These are phyloP conservation scores for Monilinia aucupariae DNA, from an alignment of 2,329 filamentous ascomycete species.

Conservation along the genomic window DNA sequence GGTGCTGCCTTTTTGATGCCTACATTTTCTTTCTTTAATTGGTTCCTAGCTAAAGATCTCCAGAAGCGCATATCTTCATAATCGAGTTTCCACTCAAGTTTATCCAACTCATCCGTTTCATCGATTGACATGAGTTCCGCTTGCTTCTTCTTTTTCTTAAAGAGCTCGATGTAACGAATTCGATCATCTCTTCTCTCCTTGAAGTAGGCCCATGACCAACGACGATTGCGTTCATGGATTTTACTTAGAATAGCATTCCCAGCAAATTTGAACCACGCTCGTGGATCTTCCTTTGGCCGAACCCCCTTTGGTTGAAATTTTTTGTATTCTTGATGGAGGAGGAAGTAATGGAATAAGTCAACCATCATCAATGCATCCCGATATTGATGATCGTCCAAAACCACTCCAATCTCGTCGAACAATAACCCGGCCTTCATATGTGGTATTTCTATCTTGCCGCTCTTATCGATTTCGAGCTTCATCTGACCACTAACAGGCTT, in stretches of 20 bases:
- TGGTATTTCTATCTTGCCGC: conserved; percentile 68
- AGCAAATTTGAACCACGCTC: conserved; percentile 88
- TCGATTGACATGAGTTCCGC: conserved; percentile 61
- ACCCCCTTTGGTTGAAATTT: conserved; percentile 79
- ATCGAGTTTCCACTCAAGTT: conserved; percentile 77
- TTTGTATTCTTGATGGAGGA: conserved; percentile 95
- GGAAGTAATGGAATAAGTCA: conserved; percentile 97
- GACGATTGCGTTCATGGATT: conserved; percentile 87
- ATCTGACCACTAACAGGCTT: conserved; percentile 94
- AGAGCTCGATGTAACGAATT: conserved; percentile 81
- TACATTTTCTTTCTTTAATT: conserved; percentile 91
- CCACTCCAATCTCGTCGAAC: conserved; percentile 95
- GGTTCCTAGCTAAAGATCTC: conserved; percentile 87
- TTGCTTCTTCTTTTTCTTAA: conserved; percentile 81
- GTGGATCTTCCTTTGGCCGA: conserved; percentile 80
- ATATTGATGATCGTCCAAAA: conserved; percentile 97
- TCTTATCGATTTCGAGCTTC: conserved; percentile 92
- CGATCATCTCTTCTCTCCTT: conserved; percentile 87
- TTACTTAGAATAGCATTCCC: conserved; percentile 83
- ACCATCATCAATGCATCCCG: conserved; percentile 97
- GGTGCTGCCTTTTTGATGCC: conserved; percentile 66
- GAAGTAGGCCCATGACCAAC: conserved; percentile 96
- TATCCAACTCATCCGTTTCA: conserved; percentile 67
- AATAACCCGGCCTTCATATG: conserved; percentile 86
- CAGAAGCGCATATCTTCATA: conserved; percentile 98